These are phyloP conservation scores for Castanospermum australe DNA, from an alignment of 306 rosid species.

Conservation along the genomic window DNA sequence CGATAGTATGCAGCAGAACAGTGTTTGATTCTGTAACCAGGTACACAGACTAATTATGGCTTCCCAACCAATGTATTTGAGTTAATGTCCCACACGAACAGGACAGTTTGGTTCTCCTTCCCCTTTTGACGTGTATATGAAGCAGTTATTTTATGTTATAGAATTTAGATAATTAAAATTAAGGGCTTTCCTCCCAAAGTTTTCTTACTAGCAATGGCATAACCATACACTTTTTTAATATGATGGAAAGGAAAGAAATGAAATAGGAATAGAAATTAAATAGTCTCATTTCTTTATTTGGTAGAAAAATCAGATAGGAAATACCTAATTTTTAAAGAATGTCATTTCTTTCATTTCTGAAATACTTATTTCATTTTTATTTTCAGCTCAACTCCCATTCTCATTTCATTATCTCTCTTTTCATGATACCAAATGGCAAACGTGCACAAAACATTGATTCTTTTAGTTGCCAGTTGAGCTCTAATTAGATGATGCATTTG, in stretches of 20 bases:
- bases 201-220: not conserved
- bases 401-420: too few species aligned
- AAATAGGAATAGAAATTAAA: too few species aligned
- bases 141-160: not conserved
- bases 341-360: too few species aligned
- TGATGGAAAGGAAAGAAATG: too few species aligned
- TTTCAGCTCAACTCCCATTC: too few species aligned
- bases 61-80: not conserved
- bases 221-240: not conserved
- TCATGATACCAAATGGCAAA: too few species aligned
- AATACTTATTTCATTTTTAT: too few species aligned
- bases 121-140: not conserved
- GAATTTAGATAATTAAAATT: not conserved
- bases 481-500: not conserved
- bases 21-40: not conserved
- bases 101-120: not conserved
- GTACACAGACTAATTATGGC: not conserved
- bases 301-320: too few species aligned
- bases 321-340: too few species aligned
- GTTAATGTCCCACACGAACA: not conserved
- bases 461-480: not conserved
- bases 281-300: too few species aligned
- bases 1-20: not conserved
- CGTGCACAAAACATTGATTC: not conserved
- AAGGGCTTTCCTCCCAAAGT: not conserved